Percentiles rank a stretch among this genome's conserved stretches.
phyloP scores from a whole-genome alignment of 2,329 filamentous ascomycete species.

The Acrodontium crateriforme region DNA sequence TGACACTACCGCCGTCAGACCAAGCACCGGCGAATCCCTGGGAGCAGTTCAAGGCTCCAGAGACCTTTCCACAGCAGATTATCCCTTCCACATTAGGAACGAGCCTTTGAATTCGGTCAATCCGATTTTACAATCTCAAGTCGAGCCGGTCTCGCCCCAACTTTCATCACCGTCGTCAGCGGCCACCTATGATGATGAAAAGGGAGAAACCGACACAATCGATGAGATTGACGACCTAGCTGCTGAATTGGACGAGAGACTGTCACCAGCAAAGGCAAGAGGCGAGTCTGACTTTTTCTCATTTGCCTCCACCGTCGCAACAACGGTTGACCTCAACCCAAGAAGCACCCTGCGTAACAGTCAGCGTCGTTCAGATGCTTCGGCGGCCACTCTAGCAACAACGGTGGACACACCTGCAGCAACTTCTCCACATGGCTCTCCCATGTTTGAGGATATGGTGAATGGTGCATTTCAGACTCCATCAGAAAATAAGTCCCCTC shows the following conservation, averaged over 20 bases:
- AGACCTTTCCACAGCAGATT: no score
- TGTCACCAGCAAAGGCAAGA: conserved; percentile 2
- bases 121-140: no score
- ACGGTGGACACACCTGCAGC: conserved; percentile 15
- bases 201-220: conserved; percentile 5
- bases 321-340: conserved; percentile 15
- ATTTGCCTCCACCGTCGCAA: conserved; percentile 11
- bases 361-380: conserved; percentile 18
- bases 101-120: no score
- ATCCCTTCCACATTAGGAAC: neutral
- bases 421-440: conserved; percentile 16
- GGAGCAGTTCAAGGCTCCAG: conserved; percentile 10
- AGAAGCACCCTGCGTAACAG: conserved; percentile 17
- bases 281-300: conserved; percentile 12
- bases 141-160: neutral
- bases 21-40: conserved; percentile 5
- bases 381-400: conserved; percentile 7
- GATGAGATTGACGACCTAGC: conserved; percentile 8
- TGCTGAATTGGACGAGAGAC: conserved; percentile 2
- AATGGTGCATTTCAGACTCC: neutral
- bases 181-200: conserved; percentile 3
- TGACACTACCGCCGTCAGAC: neutral
- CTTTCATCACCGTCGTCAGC: no score
- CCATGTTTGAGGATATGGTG: conserved; percentile 10
- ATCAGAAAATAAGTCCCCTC: neutral